Conservation (phyloP, 129 eudicot genomes). For the Chrysanthemum makinoi region DNA sequence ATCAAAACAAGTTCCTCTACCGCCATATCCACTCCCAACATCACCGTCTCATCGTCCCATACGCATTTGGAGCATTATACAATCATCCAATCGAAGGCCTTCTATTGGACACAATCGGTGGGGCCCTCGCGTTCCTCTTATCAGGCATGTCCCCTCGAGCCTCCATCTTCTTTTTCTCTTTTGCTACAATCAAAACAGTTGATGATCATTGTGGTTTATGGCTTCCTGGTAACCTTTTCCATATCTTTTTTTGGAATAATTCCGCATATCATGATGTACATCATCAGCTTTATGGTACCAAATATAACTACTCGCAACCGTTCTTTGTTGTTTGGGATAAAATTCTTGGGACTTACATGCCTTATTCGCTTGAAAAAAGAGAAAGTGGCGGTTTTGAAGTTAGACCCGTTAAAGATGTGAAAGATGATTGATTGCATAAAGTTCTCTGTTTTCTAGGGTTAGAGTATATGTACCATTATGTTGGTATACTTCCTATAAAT, state of each 20-base stretch:
- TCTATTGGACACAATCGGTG: conserved; percentile 81
- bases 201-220: conserved; percentile 92
- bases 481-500: conserved; percentile 15
- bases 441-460: conserved; percentile 14
- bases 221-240: conserved; percentile 91
- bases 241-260: conserved; percentile 70
- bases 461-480: conserved; percentile 34
- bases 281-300: conserved; percentile 87
- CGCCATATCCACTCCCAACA: conserved; percentile 80
- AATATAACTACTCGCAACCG: conserved; percentile 89
- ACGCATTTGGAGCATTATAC: conserved; percentile 89
- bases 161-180: conserved; percentile 93
- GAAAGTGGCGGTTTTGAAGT: conserved; percentile 81
- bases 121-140: conserved; percentile 74
- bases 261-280: conserved; percentile 93
- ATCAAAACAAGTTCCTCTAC: conserved; percentile 84
- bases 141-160: conserved; percentile 94
- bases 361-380: conserved; percentile 66
- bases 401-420: conserved; percentile 64
- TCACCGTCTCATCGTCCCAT: conserved; percentile 83
- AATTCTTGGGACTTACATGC: conserved; percentile 84
- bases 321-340: conserved; percentile 86
- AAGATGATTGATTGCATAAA: conserved; percentile 42
- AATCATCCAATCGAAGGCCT: conserved; percentile 93
- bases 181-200: conserved; percentile 88